These are phyloP conservation scores for Pythium sukuiense DNA, from an alignment of 352 stramenopile genomes.

Conservation along the genomic window DNA sequence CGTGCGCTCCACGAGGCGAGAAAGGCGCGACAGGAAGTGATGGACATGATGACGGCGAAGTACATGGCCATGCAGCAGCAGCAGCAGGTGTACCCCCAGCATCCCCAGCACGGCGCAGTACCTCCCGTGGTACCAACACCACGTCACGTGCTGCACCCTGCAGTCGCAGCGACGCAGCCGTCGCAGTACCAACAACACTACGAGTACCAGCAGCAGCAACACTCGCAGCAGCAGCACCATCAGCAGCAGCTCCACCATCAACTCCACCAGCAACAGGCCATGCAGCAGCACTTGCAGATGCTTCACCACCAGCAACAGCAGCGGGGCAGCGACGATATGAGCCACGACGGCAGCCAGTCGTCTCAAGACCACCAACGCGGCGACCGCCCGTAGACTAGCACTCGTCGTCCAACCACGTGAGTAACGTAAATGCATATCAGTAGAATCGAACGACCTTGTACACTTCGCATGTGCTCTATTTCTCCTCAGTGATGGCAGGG, in stretches of 20 bases:
- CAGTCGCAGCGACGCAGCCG: slow-evolving; percentile 33
- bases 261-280: slow-evolving; percentile 44
- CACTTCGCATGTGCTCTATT: slow-evolving; percentile 27
- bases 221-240: slow-evolving; percentile 33
- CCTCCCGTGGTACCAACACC: slow-evolving; percentile 12
- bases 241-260: slow-evolving; percentile 49
- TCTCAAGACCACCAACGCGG: slow-evolving; percentile 9
- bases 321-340: slow-evolving; percentile 23
- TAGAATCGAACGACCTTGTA: slow-evolving; percentile 24
- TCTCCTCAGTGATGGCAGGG: slow-evolving; percentile 58
- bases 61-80: slow-evolving; percentile 80
- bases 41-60: slow-evolving; percentile 78
- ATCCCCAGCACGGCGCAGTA: slow-evolving; percentile 16
- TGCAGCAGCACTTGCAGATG: slow-evolving; percentile 40
- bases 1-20: slow-evolving; percentile 75
- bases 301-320: slow-evolving; percentile 41
- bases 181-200: slow-evolving; percentile 46
- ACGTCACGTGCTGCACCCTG: slow-evolving; percentile 25
- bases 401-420: not conserved
- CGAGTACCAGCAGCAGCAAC: slow-evolving; percentile 34
- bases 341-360: slow-evolving; percentile 24
- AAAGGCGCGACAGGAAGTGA: slow-evolving; percentile 73
- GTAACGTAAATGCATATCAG: slow-evolving; percentile 23
- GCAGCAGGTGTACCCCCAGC: slow-evolving; percentile 35
- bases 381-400: slow-evolving; percentile 2